Base-by-base conservation (phyloP, 106 monocot genomes). In the Phalaenopsis equestris region DNA sequence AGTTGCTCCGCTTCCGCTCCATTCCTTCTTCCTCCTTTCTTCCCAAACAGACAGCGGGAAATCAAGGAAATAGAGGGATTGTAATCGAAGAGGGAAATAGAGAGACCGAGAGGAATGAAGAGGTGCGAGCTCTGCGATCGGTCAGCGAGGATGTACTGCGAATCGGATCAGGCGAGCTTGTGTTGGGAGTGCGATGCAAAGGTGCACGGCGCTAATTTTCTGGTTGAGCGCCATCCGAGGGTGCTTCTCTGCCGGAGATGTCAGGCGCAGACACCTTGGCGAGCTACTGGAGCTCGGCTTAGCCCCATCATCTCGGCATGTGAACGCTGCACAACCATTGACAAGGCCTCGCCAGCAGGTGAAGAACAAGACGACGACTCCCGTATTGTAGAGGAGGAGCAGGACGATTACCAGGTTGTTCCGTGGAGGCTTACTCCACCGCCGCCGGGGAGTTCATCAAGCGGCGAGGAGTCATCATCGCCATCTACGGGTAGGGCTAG, bases 121-220 rank as follows among this genome's bases (percentile, higher is more conserved):
- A 56, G 68, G 19, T 94, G 94, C 75, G 86, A 81, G 42, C 84
- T 94, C 43, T 94, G 94, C 86, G 37, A 56, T 7, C 37, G 72
- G 65, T 55, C 75, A 61, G 94, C 94, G 65, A 37, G 84, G 75
- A 81, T 87, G 78, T 79, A 86, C 88, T 94, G 94, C 81, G 91
- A 90, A 76, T 91, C 94, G 56, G 94, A 94, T 85, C 73, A 78
- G 82, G 94, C 94, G 73, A 78, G 75, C 39, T 82, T 94, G 68
- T 94, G 94, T 89, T 92, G 90, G 90, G 84, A 85, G 0, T 94
- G 94, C 87, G 94, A 94, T 79, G 89, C 84, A 55, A 78, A 48
- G 80, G 94, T 94, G 47, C 90, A 94, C 82, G 85, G 88, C 17
- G 90, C 94, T 16, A 92, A 94, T 84, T 94, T 94, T 80, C 85